Base-by-base conservation (phyloP, 2,329 filamentous ascomycete genomes). In the Penicillium vulpinum region DNA sequence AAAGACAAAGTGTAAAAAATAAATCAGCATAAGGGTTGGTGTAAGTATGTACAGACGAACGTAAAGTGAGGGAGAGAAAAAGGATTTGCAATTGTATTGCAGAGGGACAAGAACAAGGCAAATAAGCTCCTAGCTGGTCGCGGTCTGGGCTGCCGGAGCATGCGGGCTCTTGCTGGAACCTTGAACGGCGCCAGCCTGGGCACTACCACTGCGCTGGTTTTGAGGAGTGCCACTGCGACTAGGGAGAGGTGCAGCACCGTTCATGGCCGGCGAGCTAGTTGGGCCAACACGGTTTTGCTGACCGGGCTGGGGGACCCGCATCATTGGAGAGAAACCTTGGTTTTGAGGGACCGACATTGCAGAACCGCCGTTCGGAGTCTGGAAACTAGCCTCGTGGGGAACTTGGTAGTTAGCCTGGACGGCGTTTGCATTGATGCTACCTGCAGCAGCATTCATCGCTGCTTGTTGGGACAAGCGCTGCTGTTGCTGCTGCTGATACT, bases 271-370 rank as follows among this genome's bases (percentile, higher is more conserved):
- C 5, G 76, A 78, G 55, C 70, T 75, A 41, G 66, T 72, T 47
- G 75, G 70, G 11, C 67, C 71, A 33, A 72, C 68, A 6, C 75
- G 73, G 53, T 71, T 77, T 55, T 73, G 75, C 59, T 77, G 79
- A 35, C 72, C 70, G 18, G 73, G 68, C 62, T 83, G 81, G 31
- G 81, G 77, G 49, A 80, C 78, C 39, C 80, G 76, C 73, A 83
- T 77, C 73, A 81, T 78, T n/a, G 80, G 80, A 35, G 81, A 80
- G 63, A 80, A 83, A 18, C 78, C 73, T 62, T 81, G 80, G 22
- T 78, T 69, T 61, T 82, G 80, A 51, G 77, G 73, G 28, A 75
- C 76, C 57, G 79, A 77, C 67, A 80, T 75, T 18, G 66, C 69
- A 6, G 71, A 59, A 15, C 62, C 65, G 7, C 73, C 71, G 46